Conservation (phyloP, 371 early-diverging fungal species). For the Mortierella sp. region DNA sequence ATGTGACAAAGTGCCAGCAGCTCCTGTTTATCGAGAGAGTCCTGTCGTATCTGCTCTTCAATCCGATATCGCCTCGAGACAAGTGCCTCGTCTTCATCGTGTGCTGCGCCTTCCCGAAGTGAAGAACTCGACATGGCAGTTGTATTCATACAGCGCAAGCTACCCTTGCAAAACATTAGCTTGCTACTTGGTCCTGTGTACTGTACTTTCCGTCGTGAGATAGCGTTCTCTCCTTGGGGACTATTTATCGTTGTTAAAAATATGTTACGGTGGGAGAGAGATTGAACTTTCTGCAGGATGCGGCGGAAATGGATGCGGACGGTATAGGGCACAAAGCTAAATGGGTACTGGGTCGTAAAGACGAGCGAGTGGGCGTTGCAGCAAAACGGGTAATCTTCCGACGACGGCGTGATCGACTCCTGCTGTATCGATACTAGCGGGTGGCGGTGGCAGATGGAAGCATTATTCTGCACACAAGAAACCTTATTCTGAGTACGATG, state of each 20-base stretch:
- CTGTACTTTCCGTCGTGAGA: slow-evolving; percentile 1
- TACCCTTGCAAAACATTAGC: slow-evolving; percentile 29
- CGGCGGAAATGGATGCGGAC: slow-evolving; percentile 35
- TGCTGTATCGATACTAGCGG: too few species aligned
- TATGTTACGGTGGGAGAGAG: slow-evolving; percentile 11
- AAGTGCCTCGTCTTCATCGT: slow-evolving; percentile 19
- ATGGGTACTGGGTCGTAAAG: slow-evolving; percentile 24
- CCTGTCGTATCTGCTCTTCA: slow-evolving; percentile 41
- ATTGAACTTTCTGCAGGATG: slow-evolving; percentile 21
- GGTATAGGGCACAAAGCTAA: slow-evolving; percentile 19
- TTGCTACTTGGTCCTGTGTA: slow-evolving; percentile 25
- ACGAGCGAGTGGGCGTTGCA: slow-evolving; percentile 46
- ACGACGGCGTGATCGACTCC: too few species aligned
- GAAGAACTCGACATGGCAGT: too few species aligned
- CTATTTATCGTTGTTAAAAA: slow-evolving; percentile 4
- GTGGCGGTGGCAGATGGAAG: too few species aligned
- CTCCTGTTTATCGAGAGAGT: slow-evolving; percentile 38
- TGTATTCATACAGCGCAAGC: too few species aligned
- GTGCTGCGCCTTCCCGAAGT: neutral
- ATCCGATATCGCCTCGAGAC: slow-evolving; percentile 29
- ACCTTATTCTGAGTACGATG: too few species aligned
- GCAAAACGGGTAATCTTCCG: slow-evolving; percentile 36
- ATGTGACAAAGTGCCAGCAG: slow-evolving; percentile 45
- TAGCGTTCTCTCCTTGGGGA: neutral
- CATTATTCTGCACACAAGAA: neutral